Evolutionary conservation across 1,284 basidiomycete genomes (phyloP), one percentile per base, ranked within the genome.

Genomic region (Cerrena zonata): DNA sequence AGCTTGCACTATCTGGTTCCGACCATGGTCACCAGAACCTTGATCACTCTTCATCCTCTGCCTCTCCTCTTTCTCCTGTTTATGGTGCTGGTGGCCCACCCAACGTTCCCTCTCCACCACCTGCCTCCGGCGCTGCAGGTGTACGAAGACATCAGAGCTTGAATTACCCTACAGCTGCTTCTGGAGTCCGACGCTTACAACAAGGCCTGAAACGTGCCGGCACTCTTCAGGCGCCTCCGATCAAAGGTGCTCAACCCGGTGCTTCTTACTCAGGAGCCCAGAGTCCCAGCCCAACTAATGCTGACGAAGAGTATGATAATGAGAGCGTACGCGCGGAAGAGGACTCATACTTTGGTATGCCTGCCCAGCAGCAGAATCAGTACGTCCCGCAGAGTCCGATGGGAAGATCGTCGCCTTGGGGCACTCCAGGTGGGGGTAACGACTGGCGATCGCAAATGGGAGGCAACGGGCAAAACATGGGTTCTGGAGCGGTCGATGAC

Each of bases 141-240:
- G 84, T 91, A 25, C 82, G 89, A 43, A 75, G 89, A 52, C 86
- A 91, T 64, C 83, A 86, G 53, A 87, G 84, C 54, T 74, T 91
- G 44, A 91, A 84, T 19, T 82, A 89, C 58, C 83, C 84, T 39
- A 72, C 72, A 13, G 72, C 74, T 45, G 66, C 64, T 12, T 73
- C 76, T 30, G 73, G 70, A 37, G 73, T 71, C 19, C 73, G 73
- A 56, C 74, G 73, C 45, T 69, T 71, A 51, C 79, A 70, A 23
- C 61, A 78, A 7, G 76, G 77, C 43, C 75, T 89, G 52, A 86
- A 80, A 60, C 81, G 86, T 53, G 79, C 86, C 30, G 86, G 85
- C 23, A 89, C 86, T n/a, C 69, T 88, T 11, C 86, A 87, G 65
- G 77, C 73, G 48, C 70, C 70, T 46, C 58, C 55, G 47, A 56